Base-by-base conservation (phyloP, 2,329 filamentous ascomycete species). In the Fusarium poae region DNA sequence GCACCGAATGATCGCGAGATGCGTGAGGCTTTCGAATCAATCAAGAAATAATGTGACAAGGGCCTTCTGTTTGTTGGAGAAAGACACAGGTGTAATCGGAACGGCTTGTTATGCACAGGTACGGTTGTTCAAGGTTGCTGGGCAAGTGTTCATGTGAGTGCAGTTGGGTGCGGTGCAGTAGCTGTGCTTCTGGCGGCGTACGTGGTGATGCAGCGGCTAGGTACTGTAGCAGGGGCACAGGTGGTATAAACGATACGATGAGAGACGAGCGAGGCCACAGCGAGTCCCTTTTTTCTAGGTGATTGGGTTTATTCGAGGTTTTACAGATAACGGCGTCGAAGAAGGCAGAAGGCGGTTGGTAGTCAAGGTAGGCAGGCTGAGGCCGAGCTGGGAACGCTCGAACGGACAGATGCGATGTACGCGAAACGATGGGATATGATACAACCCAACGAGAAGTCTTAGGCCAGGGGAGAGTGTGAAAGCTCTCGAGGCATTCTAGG, bases 151-250 rank as follows among this genome's bases (percentile, higher is more conserved):
- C 67, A 62, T 70, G 58, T 63, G 58, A 64, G 68, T 58, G 57
- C 57, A 62, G 51, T 71, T 50, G 46, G 50, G 67, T 70, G 44
- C 60, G 65, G 56, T 62, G 56, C 58, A 61, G 67, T 64, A 58
- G 50, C 52, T 64, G 70, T 71, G 51, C 68, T 72, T 59, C 60
- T 62, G 68, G 60, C 59, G 67, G 67, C 64, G 59, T 59, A 54
- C 61, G 64, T 65, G 67, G 68, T 72, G 66, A 64, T 73, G 71
- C 68, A 73, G 71, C 60, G 58, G 60, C 58, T 57, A 73, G 60
- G 56, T 54, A 35, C 58, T 45, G 58, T 57, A 70, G 62, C 65
- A 72, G 68, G 57, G 62, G 58, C 62, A 65, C 54, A 20, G 27
- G 32, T 27, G 56, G 42, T 43, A 34, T 51, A 50, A 37, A 52